Evolutionary conservation across 345 rosid species (phyloP), one percentile per base, ranked within the genome.

Genomic region (Populus alba): DNA sequence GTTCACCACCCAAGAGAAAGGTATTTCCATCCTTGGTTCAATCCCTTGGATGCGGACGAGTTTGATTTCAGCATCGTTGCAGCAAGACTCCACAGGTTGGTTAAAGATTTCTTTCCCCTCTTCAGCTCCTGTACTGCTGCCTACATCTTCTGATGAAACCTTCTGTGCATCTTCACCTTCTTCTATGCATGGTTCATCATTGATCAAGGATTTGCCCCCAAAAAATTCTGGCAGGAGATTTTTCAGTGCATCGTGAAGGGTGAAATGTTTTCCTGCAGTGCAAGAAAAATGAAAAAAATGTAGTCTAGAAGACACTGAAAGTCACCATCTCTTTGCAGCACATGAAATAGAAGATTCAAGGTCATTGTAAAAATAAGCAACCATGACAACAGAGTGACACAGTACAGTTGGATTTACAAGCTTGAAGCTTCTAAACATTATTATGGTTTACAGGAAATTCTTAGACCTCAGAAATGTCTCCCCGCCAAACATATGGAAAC

Each of bases 1-100:
- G 82, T 87, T 95, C 72, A 82, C 99, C 76, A 92, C 89, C 99
- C 99, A 95, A 11, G 97, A 91, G 78, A 95, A 91, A 2, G 99
- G 99, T 86, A 92, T 86, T 82, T 92, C 97, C 78, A 88, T 68
- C 80, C 86, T 88, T 59, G 92, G 92, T 82, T 95, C 97, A 0
- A 96, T 91, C 35, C 99, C 99, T 47, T 94, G 98, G 45, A 96
- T 89, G 63, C 97, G 91, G 13, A 91, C 75, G 61, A 92, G 80
- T 83, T 90, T 93, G 70, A 95, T 89, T 84, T 90, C 89, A 59
- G 80, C 85, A 59, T 16, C 74, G 68, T 68, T 72, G 68, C 47
- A 47, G 66, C 23, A 68, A 31, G 85, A 65, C 74, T 79, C 81
- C 18, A 41, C 8, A 2, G 57, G 31, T 77, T 72, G 80, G 57